phyloP scores from a whole-genome alignment of 768 basidiomycete species.

The Lentinus tigrinus region DNA sequence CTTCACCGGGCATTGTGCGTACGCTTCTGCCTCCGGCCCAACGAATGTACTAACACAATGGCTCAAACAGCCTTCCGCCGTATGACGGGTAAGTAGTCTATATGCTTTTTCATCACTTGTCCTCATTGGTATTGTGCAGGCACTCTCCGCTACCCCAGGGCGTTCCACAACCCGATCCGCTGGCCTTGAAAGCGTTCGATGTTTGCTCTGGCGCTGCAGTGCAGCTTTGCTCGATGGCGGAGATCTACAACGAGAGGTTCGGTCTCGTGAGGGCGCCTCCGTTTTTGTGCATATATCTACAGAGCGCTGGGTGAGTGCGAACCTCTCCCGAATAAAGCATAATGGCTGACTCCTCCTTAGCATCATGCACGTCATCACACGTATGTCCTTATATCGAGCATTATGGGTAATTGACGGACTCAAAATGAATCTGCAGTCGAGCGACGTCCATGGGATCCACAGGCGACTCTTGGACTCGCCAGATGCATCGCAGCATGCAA shows the following conservation, averaged over 20 bases:
- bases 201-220: slow-evolving; percentile 72
- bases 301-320: slow-evolving; percentile 64
- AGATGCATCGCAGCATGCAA: slow-evolving; percentile 63
- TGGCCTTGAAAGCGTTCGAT: slow-evolving; percentile 69
- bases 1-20: slow-evolving; percentile 81
- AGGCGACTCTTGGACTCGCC: slow-evolving; percentile 64
- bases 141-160: background rate
- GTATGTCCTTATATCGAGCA: slow-evolving; percentile 45
- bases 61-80: slow-evolving; percentile 59
- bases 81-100: slow-evolving; percentile 54
- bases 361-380: slow-evolving; percentile 76
- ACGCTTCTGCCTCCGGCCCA: background rate
- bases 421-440: slow-evolving; percentile 61
- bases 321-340: background rate
- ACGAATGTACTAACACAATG: slow-evolving; percentile 10
- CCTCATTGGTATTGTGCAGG: background rate
- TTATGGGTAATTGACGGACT: no score
- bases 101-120: background rate
- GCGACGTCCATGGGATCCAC: slow-evolving; percentile 66
- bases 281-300: slow-evolving; percentile 66
- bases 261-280: slow-evolving; percentile 60
- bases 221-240: slow-evolving; percentile 65
- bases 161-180: slow-evolving; percentile 31
- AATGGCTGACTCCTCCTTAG: slow-evolving; percentile 36
- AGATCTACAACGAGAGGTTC: slow-evolving; percentile 58